phyloP scores from a whole-genome alignment of 805 yeast species.

The Spathaspora girioi region DNA sequence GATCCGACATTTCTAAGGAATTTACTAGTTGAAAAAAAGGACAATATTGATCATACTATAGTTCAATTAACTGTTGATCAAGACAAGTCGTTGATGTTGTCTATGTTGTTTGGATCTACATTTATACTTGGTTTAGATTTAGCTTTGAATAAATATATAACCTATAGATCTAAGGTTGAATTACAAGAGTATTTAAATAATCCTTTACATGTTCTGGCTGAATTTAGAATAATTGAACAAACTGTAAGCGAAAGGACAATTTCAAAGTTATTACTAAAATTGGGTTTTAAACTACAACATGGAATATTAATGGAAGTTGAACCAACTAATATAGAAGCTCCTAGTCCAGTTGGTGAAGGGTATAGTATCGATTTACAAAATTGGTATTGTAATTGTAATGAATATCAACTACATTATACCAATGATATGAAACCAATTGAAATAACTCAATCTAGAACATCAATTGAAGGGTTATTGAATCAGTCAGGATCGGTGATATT shows the following conservation, averaged over 20 bases:
- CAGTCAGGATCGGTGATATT: conserved; percentile 8
- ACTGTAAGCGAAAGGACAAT: neutral
- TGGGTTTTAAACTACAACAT: neutral
- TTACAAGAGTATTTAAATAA: neutral
- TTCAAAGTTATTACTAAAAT: conserved; percentile 4
- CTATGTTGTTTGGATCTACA: conserved; percentile 17
- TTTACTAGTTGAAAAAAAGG: conserved; percentile 1
- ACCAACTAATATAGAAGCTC: neutral
- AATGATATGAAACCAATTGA: neutral
- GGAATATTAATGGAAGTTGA: neutral
- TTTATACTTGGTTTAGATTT: conserved; percentile 15
- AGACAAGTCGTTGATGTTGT: conserved; percentile 14
- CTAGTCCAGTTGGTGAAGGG: neutral
- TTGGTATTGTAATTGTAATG: conserved; percentile 32
- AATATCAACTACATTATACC: conserved; percentile 12
- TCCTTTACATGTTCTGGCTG: neutral
- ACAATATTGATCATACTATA: neutral
- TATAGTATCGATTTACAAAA: conserved; percentile 13
- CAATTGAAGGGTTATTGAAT: conserved; percentile 2
- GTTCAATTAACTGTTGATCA: conserved; percentile 8
- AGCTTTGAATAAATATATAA: conserved; percentile 1
- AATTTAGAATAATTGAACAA: neutral
- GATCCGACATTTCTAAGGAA: neutral
- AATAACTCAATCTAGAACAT: neutral
- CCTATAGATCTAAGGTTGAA: neutral